Conservation (phyloP, 2,329 filamentous ascomycete genomes). For the Pleoardoris graminearum region DNA sequence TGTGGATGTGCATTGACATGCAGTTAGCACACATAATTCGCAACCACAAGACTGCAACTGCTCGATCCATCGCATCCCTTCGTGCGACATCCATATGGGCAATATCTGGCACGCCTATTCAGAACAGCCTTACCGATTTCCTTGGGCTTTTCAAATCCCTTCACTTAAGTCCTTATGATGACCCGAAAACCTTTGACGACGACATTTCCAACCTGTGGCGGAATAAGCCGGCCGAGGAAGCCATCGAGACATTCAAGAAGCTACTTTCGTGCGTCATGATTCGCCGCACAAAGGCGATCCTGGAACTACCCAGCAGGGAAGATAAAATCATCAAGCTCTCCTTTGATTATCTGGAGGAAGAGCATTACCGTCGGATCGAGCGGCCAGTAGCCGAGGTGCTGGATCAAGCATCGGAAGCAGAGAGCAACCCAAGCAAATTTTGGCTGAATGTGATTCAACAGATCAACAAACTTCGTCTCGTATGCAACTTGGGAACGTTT, state of each 20-base stretch:
- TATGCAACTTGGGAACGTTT: conserved; percentile 52
- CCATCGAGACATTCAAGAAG: conserved; percentile 45
- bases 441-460: conserved; percentile 51
- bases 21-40: conserved; percentile 48
- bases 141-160: conserved; percentile 23
- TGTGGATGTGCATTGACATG: neutral
- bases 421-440: conserved; percentile 5
- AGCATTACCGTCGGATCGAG: conserved; percentile 38
- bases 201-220: conserved; percentile 50
- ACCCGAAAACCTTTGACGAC: conserved; percentile 44
- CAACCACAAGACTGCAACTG: conserved; percentile 40
- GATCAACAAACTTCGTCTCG: conserved; percentile 51
- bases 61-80: conserved; percentile 2
- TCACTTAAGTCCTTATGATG: conserved; percentile 20
- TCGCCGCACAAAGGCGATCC: conserved; percentile 45
- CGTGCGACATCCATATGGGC: conserved; percentile 48
- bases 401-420: conserved; percentile 35
- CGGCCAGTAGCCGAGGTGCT: conserved; percentile 1
- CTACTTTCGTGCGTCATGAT: conserved; percentile 48
- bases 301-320: conserved; percentile 44
- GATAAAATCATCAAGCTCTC: conserved; percentile 43
- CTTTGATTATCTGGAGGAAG: conserved; percentile 42
- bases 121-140: conserved; percentile 24
- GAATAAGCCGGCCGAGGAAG: conserved; percentile 37
- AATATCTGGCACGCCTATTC: conserved; percentile 50